These are phyloP conservation scores for Aspergillus fumigatus DNA, from an alignment of 2,329 filamentous ascomycete species.

Conservation along the genomic window DNA sequence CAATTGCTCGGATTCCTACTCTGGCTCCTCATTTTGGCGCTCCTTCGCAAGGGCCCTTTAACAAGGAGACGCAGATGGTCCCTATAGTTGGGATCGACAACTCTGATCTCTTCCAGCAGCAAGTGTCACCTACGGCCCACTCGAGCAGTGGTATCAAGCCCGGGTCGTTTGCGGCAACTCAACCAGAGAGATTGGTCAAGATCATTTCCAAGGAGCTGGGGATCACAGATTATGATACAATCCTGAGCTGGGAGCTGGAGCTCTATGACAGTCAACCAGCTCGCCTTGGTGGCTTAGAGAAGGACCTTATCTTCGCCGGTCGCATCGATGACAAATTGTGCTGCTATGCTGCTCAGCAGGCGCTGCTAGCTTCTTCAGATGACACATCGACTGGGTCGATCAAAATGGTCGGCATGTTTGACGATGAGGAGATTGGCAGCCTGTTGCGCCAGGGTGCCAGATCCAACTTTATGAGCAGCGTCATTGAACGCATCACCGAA, in stretches of 20 bases:
- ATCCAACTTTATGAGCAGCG: constrained; percentile 79
- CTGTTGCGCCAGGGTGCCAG: constrained; percentile 83
- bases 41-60: constrained; percentile 61
- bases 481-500: constrained; percentile 75
- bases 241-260: constrained; percentile 96
- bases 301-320: constrained; percentile 91
- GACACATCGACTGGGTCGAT: constrained; percentile 57
- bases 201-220: constrained; percentile 75
- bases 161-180: constrained; percentile 72
- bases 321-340: constrained; percentile 98
- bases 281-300: constrained; percentile 75
- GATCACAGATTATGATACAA: constrained; percentile 65
- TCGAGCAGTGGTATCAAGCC: constrained; percentile 41
- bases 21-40: constrained; percentile 91
- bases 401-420: constrained; percentile 90
- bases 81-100: constrained; percentile 88
- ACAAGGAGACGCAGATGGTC: constrained; percentile 88
- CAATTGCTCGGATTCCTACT: constrained; percentile 86
- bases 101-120: constrained; percentile 48
- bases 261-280: constrained; percentile 88
- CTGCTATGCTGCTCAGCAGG: constrained; percentile 85
- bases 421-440: constrained; percentile 94
- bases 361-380: constrained; percentile 64
- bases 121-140: constrained; percentile 18
- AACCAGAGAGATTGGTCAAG: constrained; percentile 79